Conservation (phyloP, 208 protist genomes). For the Chromosphaera perkinsii region DNA sequence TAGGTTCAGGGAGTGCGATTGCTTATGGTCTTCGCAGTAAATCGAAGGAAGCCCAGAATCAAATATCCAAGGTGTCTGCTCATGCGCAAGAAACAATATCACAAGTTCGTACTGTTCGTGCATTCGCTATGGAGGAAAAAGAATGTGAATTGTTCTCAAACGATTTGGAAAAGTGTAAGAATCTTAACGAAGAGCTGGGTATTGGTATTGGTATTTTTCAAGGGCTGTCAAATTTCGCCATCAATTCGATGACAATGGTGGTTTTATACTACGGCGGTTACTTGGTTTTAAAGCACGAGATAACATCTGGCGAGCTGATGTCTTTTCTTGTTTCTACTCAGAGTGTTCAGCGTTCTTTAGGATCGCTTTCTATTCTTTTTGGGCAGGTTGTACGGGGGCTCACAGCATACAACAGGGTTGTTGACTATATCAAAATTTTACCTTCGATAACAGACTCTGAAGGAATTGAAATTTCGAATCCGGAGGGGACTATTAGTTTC, state of each 20-base stretch:
- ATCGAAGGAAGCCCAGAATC: conserved; percentile 3
- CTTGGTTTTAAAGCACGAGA: conserved; percentile 4
- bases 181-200: conserved; percentile 10
- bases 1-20: conserved; percentile 18
- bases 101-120: conserved; percentile 34
- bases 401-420: conserved; percentile 1
- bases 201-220: conserved; percentile 28
- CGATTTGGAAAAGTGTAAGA: neutral
- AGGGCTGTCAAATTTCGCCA: conserved; percentile 24
- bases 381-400: conserved; percentile 23
- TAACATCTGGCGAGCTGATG: conserved; percentile 27
- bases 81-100: conserved; percentile 7
- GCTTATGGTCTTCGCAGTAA: neutral
- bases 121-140: conserved; percentile 32
- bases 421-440: conserved; percentile 18
- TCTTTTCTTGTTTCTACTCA: conserved; percentile 26
- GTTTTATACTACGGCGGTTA: conserved; percentile 19
- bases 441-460: neutral
- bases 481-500: conserved; percentile 56
- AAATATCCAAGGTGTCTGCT: neutral
- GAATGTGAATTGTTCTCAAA: conserved; percentile 4
- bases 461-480: neutral
- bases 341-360: conserved; percentile 15
- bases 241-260: conserved; percentile 23
- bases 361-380: conserved; percentile 26